These are phyloP conservation scores for Trichoderma virens DNA, from an alignment of 495 filamentous ascomycete species.

Conservation along the genomic window DNA sequence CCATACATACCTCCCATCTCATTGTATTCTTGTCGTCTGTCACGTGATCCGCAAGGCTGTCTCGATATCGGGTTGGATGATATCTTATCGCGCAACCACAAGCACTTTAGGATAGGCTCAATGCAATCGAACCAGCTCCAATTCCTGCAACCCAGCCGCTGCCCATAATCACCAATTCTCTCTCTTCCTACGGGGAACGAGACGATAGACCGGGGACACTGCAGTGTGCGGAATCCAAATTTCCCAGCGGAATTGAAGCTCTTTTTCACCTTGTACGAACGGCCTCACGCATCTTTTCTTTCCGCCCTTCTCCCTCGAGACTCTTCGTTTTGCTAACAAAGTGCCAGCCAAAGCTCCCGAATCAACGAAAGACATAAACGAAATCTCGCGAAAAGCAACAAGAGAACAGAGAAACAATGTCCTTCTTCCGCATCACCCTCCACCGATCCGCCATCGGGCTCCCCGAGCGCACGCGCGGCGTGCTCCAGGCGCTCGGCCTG, in stretches of 20 bases:
- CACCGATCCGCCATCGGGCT: slow-evolving; percentile 90
- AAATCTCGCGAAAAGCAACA: neutral
- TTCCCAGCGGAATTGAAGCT: neutral
- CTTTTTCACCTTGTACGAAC: neutral
- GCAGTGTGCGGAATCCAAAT: neutral
- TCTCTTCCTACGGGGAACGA: neutral
- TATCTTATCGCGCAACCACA: neutral
- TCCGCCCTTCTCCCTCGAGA: neutral
- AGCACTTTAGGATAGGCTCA: neutral
- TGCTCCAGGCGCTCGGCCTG: slow-evolving; percentile 83
- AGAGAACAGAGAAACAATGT: slow-evolving; percentile 46
- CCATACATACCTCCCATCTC: too few relatives aligned
- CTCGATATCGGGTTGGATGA: neutral
- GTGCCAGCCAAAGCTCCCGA: neutral
- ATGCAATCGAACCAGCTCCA: neutral
- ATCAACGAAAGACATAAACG: slow-evolving; percentile 36
- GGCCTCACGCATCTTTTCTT: neutral
- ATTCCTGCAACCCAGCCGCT: neutral
- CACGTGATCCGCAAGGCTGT: neutral
- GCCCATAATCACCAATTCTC: neutral
- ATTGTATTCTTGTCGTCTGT: neutral
- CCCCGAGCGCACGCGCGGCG: slow-evolving; percentile 69
- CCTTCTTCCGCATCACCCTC: slow-evolving; percentile 93
- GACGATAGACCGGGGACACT: neutral
- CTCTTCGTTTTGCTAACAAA: neutral